Conservation (phyloP, 2,329 filamentous ascomycete genomes). For the Pseudocercospora cruenta region DNA sequence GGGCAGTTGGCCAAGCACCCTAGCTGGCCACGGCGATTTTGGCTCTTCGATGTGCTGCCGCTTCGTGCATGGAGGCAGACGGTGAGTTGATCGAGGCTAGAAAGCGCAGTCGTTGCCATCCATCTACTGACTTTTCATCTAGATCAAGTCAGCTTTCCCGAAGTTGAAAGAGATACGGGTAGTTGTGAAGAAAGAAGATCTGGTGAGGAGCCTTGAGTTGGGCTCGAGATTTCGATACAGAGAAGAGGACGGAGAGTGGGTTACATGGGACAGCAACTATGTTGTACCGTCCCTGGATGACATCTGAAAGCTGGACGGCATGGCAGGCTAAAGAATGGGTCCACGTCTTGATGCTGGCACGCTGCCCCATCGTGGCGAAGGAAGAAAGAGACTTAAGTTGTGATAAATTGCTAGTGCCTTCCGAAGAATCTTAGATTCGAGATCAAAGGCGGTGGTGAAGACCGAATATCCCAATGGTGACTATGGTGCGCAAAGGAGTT, state of each 20-base stretch:
- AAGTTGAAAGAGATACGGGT: not conserved
- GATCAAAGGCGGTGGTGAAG: too few species aligned
- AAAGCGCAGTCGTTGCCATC: not conserved
- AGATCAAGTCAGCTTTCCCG: not conserved
- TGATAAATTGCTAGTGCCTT: not conserved
- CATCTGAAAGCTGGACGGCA: not conserved
- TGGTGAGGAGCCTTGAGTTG: not conserved
- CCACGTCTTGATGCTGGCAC: not conserved
- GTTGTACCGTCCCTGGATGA: not conserved
- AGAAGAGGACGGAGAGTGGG: slow-evolving; percentile 1
- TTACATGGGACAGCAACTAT: not conserved
- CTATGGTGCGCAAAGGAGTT: too few species aligned
- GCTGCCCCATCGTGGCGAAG: not conserved
- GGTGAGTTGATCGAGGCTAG: not conserved
- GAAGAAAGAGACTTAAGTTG: not conserved
- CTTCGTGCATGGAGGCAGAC: not conserved
- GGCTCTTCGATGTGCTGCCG: not conserved
- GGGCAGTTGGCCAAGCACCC: not conserved
- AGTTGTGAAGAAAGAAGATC: not conserved
- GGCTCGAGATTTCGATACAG: not conserved
- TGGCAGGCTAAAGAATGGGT: not conserved
- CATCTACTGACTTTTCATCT: not conserved
- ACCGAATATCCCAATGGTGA: too few species aligned
- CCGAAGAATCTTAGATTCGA: too few species aligned
- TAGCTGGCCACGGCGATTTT: not conserved